A percentile compares a stretch with the other conserved stretches of the same genome.
Evolutionary conservation across 345 rosid species (phyloP).

Genomic region (Theobroma cacao): DNA sequence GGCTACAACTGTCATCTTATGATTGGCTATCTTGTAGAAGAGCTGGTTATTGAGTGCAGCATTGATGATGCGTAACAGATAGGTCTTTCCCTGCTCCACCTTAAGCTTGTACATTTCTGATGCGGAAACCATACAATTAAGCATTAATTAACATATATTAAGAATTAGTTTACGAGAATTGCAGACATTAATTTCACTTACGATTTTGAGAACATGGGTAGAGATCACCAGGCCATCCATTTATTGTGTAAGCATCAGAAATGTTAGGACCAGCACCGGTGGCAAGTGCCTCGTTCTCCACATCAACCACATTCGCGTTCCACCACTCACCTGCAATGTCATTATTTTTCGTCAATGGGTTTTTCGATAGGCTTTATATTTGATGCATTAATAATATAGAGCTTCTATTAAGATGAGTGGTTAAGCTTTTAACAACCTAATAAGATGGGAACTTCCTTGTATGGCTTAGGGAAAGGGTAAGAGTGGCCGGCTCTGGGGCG

Average conservation of each 20-base stretch:
- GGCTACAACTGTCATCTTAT: slow-evolving; percentile 71
- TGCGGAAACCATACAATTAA: neutral
- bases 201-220: slow-evolving; percentile 71
- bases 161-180: too few species aligned
- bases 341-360: too few species aligned
- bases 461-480: slow-evolving; percentile 79
- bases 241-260: slow-evolving; percentile 84
- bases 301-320: slow-evolving; percentile 69
- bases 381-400: too few species aligned
- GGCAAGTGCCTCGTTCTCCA: slow-evolving; percentile 52
- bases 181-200: too few species aligned
- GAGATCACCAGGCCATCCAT: slow-evolving; percentile 86
- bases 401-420: too few species aligned
- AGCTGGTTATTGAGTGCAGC: slow-evolving; percentile 83
- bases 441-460: slow-evolving; percentile 69
- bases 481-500: slow-evolving; percentile 56
- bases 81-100: slow-evolving; percentile 63
- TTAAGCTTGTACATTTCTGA: slow-evolving; percentile 57
- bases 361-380: too few species aligned
- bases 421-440: slow-evolving; percentile 33
- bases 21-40: slow-evolving; percentile 86
- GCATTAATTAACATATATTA: neutral
- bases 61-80: slow-evolving; percentile 78
- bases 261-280: slow-evolving; percentile 52
- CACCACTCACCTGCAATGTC: slow-evolving; percentile 80